A percentile compares a stretch with the other conserved stretches of the same genome.
Conservation (phyloP, 2,329 filamentous ascomycete species). For the Colletotrichum paranaense region DNA sequence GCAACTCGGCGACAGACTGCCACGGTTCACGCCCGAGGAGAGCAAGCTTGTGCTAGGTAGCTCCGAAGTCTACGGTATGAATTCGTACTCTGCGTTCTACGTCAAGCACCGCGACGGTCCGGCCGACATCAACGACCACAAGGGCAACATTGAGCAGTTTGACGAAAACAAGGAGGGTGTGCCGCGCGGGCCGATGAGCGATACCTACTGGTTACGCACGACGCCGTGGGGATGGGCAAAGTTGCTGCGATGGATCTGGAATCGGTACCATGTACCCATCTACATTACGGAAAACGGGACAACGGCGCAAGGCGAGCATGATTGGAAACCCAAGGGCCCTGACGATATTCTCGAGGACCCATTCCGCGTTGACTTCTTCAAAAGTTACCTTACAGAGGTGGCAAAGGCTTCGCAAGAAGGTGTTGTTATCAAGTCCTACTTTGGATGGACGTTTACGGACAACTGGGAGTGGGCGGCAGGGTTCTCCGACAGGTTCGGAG, state of each 20-base stretch:
- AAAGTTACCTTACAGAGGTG: slow-evolving; percentile 50
- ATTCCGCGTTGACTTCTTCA: slow-evolving; percentile 51
- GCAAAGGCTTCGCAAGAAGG: slow-evolving; percentile 51
- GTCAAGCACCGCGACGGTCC: slow-evolving; percentile 47
- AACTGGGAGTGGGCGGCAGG: slow-evolving; percentile 59
- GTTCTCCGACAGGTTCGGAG: slow-evolving; percentile 51
- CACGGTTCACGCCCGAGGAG: slow-evolving; percentile 51
- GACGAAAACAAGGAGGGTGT: slow-evolving; percentile 48
- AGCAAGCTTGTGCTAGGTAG: slow-evolving; percentile 50
- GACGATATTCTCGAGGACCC: slow-evolving; percentile 51
- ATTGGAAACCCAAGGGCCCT: slow-evolving; percentile 42
- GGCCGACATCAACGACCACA: slow-evolving; percentile 51
- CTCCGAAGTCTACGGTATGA: slow-evolving; percentile 55
- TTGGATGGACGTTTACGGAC: slow-evolving; percentile 54
- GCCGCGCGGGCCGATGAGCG: slow-evolving; percentile 48
- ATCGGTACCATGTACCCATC: slow-evolving; percentile 52
- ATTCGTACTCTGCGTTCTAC: slow-evolving; percentile 55
- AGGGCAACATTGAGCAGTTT: slow-evolving; percentile 51
- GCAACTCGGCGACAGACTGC: slow-evolving; percentile 51
- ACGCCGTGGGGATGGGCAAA: slow-evolving; percentile 52
- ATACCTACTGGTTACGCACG: slow-evolving; percentile 52
- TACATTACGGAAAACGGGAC: slow-evolving; percentile 57
- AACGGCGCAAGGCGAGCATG: slow-evolving; percentile 51
- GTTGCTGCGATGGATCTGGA: slow-evolving; percentile 53
- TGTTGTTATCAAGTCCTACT: slow-evolving; percentile 52